Percentiles rank a stretch among this genome's conserved stretches.
Evolutionary conservation across 176 grass and related monocot species (phyloP).

Genomic region (Oryza officinalis): DNA sequence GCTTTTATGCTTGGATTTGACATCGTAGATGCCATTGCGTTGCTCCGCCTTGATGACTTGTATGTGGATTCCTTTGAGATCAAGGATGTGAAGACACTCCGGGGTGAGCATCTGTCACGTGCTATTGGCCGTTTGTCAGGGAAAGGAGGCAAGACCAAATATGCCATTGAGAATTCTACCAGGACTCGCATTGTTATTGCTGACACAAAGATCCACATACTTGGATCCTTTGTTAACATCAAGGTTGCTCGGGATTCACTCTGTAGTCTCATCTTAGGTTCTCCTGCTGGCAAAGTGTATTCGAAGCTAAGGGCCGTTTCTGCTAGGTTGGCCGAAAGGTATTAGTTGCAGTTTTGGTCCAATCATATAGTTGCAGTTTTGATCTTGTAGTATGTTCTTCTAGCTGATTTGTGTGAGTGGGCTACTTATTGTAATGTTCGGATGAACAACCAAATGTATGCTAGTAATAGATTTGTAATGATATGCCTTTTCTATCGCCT

Average conservation of each 20-base stretch:
- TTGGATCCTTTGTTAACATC: conserved; percentile 94
- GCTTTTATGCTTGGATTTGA: conserved; percentile 98
- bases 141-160: conserved; percentile 93
- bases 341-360: no score
- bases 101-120: conserved; percentile 84
- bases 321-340: conserved; percentile 77
- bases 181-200: conserved; percentile 88
- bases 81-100: conserved; percentile 92
- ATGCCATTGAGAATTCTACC: conserved; percentile 89
- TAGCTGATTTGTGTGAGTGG: conserved; percentile 7
- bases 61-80: conserved; percentile 96
- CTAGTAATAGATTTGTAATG: background rate
- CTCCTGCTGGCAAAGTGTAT: conserved; percentile 89
- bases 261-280: conserved; percentile 88
- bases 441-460: background rate
- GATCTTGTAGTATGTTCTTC: conserved; percentile 6
- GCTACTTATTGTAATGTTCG: conserved; percentile 11
- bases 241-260: conserved; percentile 92
- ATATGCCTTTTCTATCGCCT: background rate
- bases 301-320: conserved; percentile 87
- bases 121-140: conserved; percentile 87
- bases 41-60: conserved; percentile 77
- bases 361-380: no score
- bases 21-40: conserved; percentile 60
- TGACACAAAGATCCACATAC: conserved; percentile 89